Conservation (phyloP, 305 asterid species). For the Fraxinus floribunda region DNA sequence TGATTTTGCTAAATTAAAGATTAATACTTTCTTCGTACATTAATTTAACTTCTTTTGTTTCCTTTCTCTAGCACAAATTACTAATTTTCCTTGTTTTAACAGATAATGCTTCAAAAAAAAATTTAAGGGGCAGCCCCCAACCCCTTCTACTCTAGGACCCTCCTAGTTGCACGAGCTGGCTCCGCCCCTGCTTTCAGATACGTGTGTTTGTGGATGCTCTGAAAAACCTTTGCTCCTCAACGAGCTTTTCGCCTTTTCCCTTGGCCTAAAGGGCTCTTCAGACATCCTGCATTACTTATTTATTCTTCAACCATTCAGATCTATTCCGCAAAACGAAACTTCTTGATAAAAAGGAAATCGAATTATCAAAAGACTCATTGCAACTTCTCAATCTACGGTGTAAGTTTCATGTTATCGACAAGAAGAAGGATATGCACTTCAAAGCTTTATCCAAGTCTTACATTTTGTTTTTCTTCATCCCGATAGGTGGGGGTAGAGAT, state of each 20-base stretch:
- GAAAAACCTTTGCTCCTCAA: constrained; percentile 69
- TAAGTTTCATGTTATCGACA: constrained; percentile 1
- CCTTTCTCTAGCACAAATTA: too few species aligned
- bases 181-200: constrained; percentile 23
- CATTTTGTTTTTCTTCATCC: not conserved
- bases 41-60: too few species aligned
- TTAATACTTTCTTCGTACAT: too few species aligned
- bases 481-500: not conserved
- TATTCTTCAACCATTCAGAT: not conserved
- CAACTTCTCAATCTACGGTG: constrained; percentile 16
- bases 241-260: constrained; percentile 70
- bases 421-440: not conserved
- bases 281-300: constrained; percentile 57
- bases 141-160: too few species aligned
- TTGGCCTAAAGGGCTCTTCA: constrained; percentile 72
- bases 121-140: too few species aligned
- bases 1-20: too few species aligned
- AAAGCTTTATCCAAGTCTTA: not conserved
- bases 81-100: too few species aligned
- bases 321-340: not conserved
- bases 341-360: not conserved
- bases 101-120: too few species aligned
- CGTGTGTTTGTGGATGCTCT: constrained; percentile 68
- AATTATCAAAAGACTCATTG: not conserved
- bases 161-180: too few species aligned